These are phyloP conservation scores for Candida oleophila DNA, from an alignment of 805 yeast species.

Conservation along the genomic window DNA sequence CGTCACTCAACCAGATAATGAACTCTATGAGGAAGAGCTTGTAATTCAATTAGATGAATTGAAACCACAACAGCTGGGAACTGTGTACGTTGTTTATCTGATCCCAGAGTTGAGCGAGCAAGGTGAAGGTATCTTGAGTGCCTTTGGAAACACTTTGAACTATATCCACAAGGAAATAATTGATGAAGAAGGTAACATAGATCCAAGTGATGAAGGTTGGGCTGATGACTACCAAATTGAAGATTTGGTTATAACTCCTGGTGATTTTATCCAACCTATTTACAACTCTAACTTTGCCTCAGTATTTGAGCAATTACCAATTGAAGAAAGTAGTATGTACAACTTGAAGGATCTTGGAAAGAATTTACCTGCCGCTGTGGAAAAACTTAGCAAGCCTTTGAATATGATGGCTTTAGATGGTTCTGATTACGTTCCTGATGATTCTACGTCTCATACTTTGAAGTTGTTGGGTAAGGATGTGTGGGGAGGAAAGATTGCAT, in stretches of 20 bases:
- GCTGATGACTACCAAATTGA: constrained; percentile 93
- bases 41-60: constrained; percentile 72
- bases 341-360: constrained; percentile 48
- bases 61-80: constrained; percentile 67
- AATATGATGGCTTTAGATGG: constrained; percentile 65
- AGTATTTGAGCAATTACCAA: constrained; percentile 68
- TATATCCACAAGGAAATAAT: constrained; percentile 81
- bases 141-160: constrained; percentile 65
- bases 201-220: constrained; percentile 75
- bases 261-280: constrained; percentile 79
- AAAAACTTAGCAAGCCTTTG: constrained; percentile 50
- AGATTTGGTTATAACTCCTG: constrained; percentile 68
- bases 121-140: constrained; percentile 31
- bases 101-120: constrained; percentile 54
- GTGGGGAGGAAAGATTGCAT: constrained; percentile 57
- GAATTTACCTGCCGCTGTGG: constrained; percentile 42
- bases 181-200: constrained; percentile 64
- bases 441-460: constrained; percentile 64
- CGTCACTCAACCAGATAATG: constrained; percentile 61
- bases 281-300: constrained; percentile 74
- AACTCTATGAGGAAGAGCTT: constrained; percentile 63
- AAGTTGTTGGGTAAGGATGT: constrained; percentile 81
- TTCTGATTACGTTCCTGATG: constrained; percentile 60
- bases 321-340: constrained; percentile 63
- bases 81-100: constrained; percentile 73